These are phyloP conservation scores for Colletotrichum sp. DNA, from an alignment of 2,329 filamentous ascomycete genomes.

Conservation along the genomic window DNA sequence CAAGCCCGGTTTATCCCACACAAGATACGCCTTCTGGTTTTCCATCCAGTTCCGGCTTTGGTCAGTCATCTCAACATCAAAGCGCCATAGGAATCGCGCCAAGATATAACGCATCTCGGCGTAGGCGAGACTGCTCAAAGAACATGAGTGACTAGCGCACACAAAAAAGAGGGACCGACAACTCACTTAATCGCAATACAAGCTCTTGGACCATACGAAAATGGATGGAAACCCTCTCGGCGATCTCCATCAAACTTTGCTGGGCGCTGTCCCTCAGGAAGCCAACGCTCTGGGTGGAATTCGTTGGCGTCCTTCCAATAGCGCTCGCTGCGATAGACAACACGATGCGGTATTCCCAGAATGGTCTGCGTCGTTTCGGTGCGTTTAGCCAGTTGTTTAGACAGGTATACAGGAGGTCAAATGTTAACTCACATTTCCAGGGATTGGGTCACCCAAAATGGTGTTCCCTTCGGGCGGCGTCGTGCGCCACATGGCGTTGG, in stretches of 20 bases:
- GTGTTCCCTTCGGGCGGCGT: constrained; percentile 33
- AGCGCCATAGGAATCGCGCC: constrained; percentile 47
- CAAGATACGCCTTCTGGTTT: not conserved
- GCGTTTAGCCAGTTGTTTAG: not conserved
- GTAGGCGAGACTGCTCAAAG: constrained; percentile 40
- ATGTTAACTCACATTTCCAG: constrained; percentile 28
- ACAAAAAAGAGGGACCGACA: not conserved
- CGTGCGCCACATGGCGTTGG: constrained; percentile 27
- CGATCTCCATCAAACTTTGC: constrained; percentile 34
- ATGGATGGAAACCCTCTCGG: constrained; percentile 48
- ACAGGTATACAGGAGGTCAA: too few relatives aligned
- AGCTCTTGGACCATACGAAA: constrained; percentile 50
- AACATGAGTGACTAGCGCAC: not conserved
- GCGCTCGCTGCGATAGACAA: constrained; percentile 18
- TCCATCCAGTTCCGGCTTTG: constrained; percentile 39
- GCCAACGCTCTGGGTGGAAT: constrained; percentile 53
- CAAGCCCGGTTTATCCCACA: not conserved
- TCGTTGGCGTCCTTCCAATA: constrained; percentile 47
- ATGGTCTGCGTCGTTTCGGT: not conserved
- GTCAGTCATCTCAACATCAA: constrained; percentile 43
- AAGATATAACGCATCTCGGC: constrained; percentile 53
- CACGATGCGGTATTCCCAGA: not conserved
- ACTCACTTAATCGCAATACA: constrained; percentile 55
- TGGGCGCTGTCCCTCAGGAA: not conserved
- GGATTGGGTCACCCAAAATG: constrained; percentile 33